These are phyloP conservation scores for Trichoderma pleuroti DNA, from an alignment of 2,329 filamentous ascomycete genomes.

Conservation along the genomic window DNA sequence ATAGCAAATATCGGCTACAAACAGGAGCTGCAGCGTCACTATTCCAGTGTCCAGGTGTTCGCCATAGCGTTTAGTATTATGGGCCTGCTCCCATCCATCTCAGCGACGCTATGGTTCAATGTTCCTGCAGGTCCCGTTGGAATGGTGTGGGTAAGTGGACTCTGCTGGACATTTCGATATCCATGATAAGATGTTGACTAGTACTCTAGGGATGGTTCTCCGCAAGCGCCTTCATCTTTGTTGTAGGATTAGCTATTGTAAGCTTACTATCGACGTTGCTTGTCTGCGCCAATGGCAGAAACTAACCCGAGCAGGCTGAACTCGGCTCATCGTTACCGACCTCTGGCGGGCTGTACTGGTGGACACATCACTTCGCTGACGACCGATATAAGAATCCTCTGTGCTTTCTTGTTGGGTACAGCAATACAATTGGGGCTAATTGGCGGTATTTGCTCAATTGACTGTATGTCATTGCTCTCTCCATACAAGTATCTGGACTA, in stretches of 20 bases:
- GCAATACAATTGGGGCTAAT: constrained; percentile 1
- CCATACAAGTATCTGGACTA: background rate
- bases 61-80: constrained; percentile 9
- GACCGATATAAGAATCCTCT: background rate
- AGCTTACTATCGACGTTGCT: background rate
- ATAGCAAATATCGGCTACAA: background rate
- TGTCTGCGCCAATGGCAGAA: background rate
- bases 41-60: background rate
- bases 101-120: background rate
- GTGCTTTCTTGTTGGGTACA: background rate
- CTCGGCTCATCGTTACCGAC: constrained; percentile 3
- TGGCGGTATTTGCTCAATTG: constrained; percentile 5
- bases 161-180: background rate
- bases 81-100: background rate
- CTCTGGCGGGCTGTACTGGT: constrained; percentile 4
- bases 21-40: background rate
- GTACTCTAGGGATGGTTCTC: constrained; percentile 6
- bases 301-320: background rate
- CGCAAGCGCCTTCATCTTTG: background rate
- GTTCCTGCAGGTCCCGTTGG: background rate
- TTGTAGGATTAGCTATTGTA: background rate
- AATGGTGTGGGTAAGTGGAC: constrained; percentile 4
- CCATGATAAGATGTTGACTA: background rate
- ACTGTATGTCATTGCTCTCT: background rate
- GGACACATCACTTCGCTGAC: background rate